Conservation (phyloP, 768 basidiomycete genomes). For the Macrolepiota albuminosa region DNA sequence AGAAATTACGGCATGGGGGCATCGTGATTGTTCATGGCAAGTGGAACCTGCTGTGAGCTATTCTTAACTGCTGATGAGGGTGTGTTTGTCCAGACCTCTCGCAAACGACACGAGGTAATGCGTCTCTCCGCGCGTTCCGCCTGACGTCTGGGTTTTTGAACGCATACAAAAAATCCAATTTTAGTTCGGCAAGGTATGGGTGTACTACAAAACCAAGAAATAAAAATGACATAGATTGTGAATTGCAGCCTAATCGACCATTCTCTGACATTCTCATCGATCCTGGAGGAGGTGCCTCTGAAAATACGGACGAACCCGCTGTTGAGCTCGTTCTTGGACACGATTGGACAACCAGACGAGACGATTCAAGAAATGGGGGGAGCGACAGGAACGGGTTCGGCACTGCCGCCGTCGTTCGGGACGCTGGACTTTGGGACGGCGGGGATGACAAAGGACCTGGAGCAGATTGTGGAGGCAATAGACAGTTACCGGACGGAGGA, state of each 20-base stretch:
- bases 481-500: conserved; percentile 88
- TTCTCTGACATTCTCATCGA: conserved; percentile 78
- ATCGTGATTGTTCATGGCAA: conserved; percentile 81
- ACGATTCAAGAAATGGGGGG: conserved; percentile 34
- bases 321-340: conserved; percentile 72
- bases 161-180: conserved; percentile 78
- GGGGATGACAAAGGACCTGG: conserved; percentile 70
- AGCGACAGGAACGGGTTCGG: conserved; percentile 32
- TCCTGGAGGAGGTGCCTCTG: conserved; percentile 83
- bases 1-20: conserved; percentile 81
- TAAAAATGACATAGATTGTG: conserved; percentile 5
- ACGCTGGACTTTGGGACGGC: conserved; percentile 66
- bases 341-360: conserved; percentile 46
- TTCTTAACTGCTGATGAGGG: background rate
- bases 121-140: conserved; percentile 85
- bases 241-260: conserved; percentile 65
- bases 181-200: conserved; percentile 77
- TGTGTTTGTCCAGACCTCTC: conserved; percentile 55
- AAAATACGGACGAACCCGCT: conserved; percentile 80
- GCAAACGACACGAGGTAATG: conserved; percentile 75
- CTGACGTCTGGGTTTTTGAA: conserved; percentile 76
- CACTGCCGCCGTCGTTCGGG: conserved; percentile 58
- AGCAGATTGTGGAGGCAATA: conserved; percentile 80
- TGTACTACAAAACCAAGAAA: background rate
- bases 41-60: conserved; percentile 11